Evolutionary conservation across 2,329 filamentous ascomycete genomes (phyloP), one percentile per base, ranked within the genome.

Genomic region (Colletotrichum musicola): DNA sequence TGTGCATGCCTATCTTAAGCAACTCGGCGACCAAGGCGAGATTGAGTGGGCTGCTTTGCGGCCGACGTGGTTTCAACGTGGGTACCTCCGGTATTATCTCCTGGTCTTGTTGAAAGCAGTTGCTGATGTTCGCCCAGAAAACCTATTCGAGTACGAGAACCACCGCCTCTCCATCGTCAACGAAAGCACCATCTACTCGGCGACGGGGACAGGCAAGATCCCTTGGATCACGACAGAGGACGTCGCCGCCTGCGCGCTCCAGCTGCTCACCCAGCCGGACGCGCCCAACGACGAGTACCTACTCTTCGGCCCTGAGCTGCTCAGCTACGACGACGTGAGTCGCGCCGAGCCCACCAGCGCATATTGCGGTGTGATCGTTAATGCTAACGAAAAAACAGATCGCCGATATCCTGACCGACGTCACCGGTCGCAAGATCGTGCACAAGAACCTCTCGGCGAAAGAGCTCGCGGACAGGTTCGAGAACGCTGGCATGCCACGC

Each of bases 61-160:
- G 64, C 82, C 84, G 4, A 82, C 80, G 16, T 87, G 83, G 82
- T 86, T 86, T 64, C 83, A 83, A 75, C 76, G 81, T 82, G 74
- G 67, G 75, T 73, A 35, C 6, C 16, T 56, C n/a, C n/a, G n/a
- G n/a, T n/a, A n/a, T n/a, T n/a, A n/a, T n/a, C n/a, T n/a, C n/a
- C n/a, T n/a, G n/a, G n/a, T n/a, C n/a, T n/a, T n/a, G n/a, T n/a
- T n/a, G n/a, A n/a, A n/a, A n/a, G n/a, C n/a, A n/a, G 20, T 4
- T 12, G 46, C 57, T 65, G 13, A 69, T 14, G 7, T 44, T 0
- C 18, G 13, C 10, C 57, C 64, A 84, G 83, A 86, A 71, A 86
- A 85, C 72, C 81, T 86, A 63, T 75, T 76, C 1, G 76, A 81
- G 62, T 70, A 76, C 42, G 35, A 49, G 0, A 56, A 35, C 18